phyloP scores from a whole-genome alignment of 768 basidiomycete genomes.

The Hebeloma cylindrosporum region DNA sequence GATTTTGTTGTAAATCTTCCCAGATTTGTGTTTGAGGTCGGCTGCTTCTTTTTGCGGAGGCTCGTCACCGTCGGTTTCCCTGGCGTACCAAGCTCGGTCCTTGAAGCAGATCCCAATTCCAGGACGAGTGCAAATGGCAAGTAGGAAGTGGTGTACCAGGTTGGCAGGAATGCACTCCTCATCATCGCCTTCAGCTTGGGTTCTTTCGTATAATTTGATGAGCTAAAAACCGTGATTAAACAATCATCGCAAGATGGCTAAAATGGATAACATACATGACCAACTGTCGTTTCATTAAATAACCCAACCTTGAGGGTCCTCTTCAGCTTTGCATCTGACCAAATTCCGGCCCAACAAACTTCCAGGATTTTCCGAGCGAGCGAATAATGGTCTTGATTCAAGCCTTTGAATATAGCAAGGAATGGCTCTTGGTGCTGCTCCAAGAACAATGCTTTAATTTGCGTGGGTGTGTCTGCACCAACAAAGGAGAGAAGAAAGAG shows the following conservation, averaged over 20 bases:
- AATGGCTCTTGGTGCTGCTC: constrained; percentile 71
- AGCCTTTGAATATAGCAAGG: constrained; percentile 69
- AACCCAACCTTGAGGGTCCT: constrained; percentile 68
- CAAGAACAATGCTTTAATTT: constrained; percentile 63
- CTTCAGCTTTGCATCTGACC: constrained; percentile 72
- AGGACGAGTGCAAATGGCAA: constrained; percentile 78
- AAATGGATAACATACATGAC: constrained; percentile 46
- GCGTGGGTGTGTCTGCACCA: constrained; percentile 42
- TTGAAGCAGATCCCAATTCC: constrained; percentile 86
- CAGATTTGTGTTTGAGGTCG: constrained; percentile 28
- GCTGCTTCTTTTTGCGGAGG: constrained; percentile 35
- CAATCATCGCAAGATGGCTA: background rate
- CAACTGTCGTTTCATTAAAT: constrained; percentile 66
- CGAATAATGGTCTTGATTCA: constrained; percentile 63
- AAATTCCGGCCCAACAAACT: constrained; percentile 73
- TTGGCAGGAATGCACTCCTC: constrained; percentile 68
- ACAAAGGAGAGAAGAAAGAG: constrained; percentile 76
- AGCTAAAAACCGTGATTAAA: constrained; percentile 42
- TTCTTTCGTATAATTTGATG: constrained; percentile 71
- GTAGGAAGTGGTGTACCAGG: constrained; percentile 82
- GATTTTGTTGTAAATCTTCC: constrained; percentile 79
- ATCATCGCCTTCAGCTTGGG: constrained; percentile 44
- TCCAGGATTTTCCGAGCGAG: constrained; percentile 68
- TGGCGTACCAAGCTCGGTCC: constrained; percentile 89
- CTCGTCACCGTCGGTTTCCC: constrained; percentile 47